Evolutionary conservation across 1,139 yeast species (phyloP).

Genomic region (Schizosaccharomyces versatilis): DNA sequence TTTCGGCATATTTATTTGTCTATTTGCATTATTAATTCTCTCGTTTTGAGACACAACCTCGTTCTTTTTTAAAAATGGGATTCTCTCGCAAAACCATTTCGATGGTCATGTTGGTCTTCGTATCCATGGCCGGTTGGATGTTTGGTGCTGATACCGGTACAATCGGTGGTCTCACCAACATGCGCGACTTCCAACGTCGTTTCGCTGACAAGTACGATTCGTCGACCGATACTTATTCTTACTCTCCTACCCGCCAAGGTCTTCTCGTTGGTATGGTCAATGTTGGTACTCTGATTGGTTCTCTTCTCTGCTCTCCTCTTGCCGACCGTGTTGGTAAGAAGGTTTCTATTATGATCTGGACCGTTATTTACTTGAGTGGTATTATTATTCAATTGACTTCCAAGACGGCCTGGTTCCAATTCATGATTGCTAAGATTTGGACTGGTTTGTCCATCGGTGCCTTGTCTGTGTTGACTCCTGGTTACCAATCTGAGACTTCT

Average conservation of each 20-base stretch:
- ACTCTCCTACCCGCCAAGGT: constrained; percentile 16
- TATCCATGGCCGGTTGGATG: constrained; percentile 14
- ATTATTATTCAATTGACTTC: constrained; percentile 26
- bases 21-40: too few relatives aligned
- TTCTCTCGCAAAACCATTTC: background rate
- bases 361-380: constrained; percentile 35
- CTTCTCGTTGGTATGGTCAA: constrained; percentile 35
- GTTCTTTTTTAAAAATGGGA: background rate
- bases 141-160: constrained; percentile 68
- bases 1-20: too few relatives aligned
- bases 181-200: constrained; percentile 36
- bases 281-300: constrained; percentile 17
- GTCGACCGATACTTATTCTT: background rate
- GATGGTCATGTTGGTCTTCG: constrained; percentile 4
- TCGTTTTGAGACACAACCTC: too few relatives aligned
- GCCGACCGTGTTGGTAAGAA: constrained; percentile 25
- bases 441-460: constrained; percentile 48
- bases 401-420: constrained; percentile 1
- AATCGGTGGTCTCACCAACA: constrained; percentile 53
- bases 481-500: constrained; percentile 50
- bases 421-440: constrained; percentile 24
- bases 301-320: constrained; percentile 33
- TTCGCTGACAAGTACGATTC: constrained; percentile 23
- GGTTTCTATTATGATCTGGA: constrained; percentile 36
- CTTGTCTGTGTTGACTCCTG: constrained; percentile 40